These are phyloP conservation scores for Aspergillus sp. DNA, from an alignment of 2,329 filamentous ascomycete genomes.

Conservation along the genomic window DNA sequence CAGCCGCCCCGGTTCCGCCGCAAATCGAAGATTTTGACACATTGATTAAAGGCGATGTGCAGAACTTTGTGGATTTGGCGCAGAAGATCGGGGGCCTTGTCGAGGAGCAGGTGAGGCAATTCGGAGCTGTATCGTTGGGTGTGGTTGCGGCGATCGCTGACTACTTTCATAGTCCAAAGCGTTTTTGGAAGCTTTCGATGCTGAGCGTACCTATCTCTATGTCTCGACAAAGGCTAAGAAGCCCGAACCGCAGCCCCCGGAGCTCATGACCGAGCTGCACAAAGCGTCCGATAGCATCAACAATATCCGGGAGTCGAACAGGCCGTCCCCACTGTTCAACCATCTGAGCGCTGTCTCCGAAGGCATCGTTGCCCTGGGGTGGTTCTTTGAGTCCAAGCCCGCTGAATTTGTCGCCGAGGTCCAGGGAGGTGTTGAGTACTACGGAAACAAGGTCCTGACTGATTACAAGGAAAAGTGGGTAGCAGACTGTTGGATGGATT, in stretches of 20 bases:
- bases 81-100: conserved; percentile 67
- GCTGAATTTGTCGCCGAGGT: conserved; percentile 77
- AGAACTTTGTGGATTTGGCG: conserved; percentile 69
- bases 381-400: conserved; percentile 80
- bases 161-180: conserved; percentile 40
- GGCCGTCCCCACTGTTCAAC: conserved; percentile 63
- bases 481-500: not conserved
- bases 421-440: conserved; percentile 79
- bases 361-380: conserved; percentile 79
- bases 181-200: conserved; percentile 61
- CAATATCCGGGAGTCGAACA: conserved; percentile 72
- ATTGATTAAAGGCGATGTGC: conserved; percentile 64
- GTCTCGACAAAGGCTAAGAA: conserved; percentile 88
- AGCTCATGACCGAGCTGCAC: conserved; percentile 79
- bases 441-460: conserved; percentile 86
- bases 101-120: conserved; percentile 60
- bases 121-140: conserved; percentile 4
- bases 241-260: conserved; percentile 63
- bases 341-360: conserved; percentile 83
- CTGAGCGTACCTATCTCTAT: conserved; percentile 78
- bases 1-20: conserved; percentile 56
- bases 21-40: conserved; percentile 81
- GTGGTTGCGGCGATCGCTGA: conserved; percentile 6
- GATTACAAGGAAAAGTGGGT: conserved; percentile 72
- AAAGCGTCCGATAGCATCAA: conserved; percentile 69